Evolutionary conservation across 441 rosid genomes (phyloP).

Genomic region (Populus hybrid): DNA sequence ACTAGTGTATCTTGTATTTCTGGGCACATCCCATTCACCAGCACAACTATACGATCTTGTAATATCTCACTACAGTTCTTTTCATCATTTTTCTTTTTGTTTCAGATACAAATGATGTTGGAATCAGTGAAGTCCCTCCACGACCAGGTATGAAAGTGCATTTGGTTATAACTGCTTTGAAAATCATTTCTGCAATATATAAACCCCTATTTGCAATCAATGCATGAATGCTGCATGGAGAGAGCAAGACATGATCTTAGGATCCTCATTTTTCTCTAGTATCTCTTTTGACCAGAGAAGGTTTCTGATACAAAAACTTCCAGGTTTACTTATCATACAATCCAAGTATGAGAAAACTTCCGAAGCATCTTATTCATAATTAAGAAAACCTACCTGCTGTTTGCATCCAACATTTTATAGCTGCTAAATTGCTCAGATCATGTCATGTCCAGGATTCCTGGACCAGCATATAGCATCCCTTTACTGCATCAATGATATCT

Average conservation of each 20-base stretch:
- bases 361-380: too few species aligned
- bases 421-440: too few species aligned
- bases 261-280: background rate
- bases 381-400: too few species aligned
- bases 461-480: background rate
- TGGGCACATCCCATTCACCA: too few species aligned
- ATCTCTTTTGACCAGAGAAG: background rate
- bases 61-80: background rate
- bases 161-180: background rate
- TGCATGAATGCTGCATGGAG: background rate
- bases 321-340: background rate
- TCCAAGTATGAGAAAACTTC: background rate
- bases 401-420: too few species aligned
- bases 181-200: background rate
- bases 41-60: too few species aligned
- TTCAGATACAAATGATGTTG: too few species aligned
- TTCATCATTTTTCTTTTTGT: background rate
- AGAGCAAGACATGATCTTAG: background rate
- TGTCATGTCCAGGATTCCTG: background rate
- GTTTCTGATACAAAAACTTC: background rate
- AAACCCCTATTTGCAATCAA: background rate
- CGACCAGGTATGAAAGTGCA: background rate
- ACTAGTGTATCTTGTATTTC: too few species aligned
- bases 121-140: too few species aligned
- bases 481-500: too few species aligned